Conservation (phyloP, 495 filamentous ascomycete genomes). For the Hypoxylon intermedium region DNA sequence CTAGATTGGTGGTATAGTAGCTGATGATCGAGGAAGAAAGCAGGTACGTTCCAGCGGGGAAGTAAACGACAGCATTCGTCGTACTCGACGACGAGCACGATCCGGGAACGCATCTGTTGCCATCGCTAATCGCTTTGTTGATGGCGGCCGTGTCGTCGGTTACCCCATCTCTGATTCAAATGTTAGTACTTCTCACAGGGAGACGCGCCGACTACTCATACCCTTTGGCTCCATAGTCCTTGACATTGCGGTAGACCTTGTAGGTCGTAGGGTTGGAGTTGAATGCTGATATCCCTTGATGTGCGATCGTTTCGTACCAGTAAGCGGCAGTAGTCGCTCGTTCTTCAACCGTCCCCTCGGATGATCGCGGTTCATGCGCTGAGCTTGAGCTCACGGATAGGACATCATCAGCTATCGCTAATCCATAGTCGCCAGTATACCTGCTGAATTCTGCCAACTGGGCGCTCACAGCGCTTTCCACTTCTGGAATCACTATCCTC, state of each 20-base stretch:
- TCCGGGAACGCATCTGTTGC: slow-evolving; percentile 73
- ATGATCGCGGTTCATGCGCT: neutral
- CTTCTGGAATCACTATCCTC: slow-evolving; percentile 32
- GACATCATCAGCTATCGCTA: slow-evolving; percentile 12
- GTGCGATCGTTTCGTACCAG: slow-evolving; percentile 57
- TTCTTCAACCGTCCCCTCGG: slow-evolving; percentile 14
- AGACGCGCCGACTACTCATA: slow-evolving; percentile 22
- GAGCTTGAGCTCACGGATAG: neutral
- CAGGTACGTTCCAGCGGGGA: slow-evolving; percentile 76
- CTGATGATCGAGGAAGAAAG: slow-evolving; percentile 69
- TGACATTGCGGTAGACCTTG: slow-evolving; percentile 65
- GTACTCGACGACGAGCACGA: slow-evolving; percentile 78
- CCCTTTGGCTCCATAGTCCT: slow-evolving; percentile 62
- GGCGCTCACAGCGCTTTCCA: slow-evolving; percentile 29
- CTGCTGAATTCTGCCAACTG: slow-evolving; percentile 31
- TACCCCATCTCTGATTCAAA: slow-evolving; percentile 59
- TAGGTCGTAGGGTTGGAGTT: slow-evolving; percentile 47
- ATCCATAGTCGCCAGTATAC: slow-evolving; percentile 20
- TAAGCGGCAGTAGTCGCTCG: slow-evolving; percentile 37
- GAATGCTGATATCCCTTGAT: slow-evolving; percentile 56
- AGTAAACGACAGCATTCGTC: slow-evolving; percentile 76
- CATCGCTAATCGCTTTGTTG: slow-evolving; percentile 77
- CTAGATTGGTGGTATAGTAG: slow-evolving; percentile 70
- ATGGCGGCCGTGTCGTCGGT: slow-evolving; percentile 86
- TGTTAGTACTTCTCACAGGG: slow-evolving; percentile 9